Base-by-base conservation (phyloP, 2,329 filamentous ascomycete species). In the Trichophyton simii region DNA sequence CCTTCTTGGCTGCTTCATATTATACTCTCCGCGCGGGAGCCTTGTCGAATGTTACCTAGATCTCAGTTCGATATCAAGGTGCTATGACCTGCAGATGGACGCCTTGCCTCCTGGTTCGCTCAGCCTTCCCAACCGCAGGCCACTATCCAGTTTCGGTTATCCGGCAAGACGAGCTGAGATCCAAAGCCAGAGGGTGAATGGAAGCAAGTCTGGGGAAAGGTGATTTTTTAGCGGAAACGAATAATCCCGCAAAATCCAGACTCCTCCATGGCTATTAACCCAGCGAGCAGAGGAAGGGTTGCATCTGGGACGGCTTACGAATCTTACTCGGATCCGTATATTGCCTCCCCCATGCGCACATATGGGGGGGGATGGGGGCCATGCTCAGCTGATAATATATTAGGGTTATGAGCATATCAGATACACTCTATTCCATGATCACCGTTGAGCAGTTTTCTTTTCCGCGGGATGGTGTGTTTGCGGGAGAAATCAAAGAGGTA, bases 31-130 rank as follows among this genome's bases (percentile, higher is more conserved):
- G 28, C 50, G 22, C 15, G 54, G 34, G 34, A 54, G 28, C 41
- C 18, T 52, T 59, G 25, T 58, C 46, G 8, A 36, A 55, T 55
- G 38, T 55, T 36, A 25, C 13, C n/a, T 34, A 20, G 28, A 38
- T 28, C 15, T 34, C 22, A 54, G 11, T 34, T 55, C 1, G 52
- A 59, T 50, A 25, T 57, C 25, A 50, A 31, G 34, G 44, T 46
- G 42, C 60, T 46, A 52, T 54, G 60, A 34, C 55, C 60, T 34
- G 38, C 55, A 28, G 54, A n/a, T n/a, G 41, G 41, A n/a, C n/a
- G 15, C 59, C 59, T 46, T 34, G 28, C 20, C 22, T 59, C 42
- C 50, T 41, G 18, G 46, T 22, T 28, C 28, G 15, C n/a, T 55
- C 52, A 20, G 50, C 50, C 48, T 3, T 55, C 52, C 52, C 52